Base-by-base conservation (phyloP, 2,329 filamentous ascomycete genomes). In the Amesomyces nigricolor region DNA sequence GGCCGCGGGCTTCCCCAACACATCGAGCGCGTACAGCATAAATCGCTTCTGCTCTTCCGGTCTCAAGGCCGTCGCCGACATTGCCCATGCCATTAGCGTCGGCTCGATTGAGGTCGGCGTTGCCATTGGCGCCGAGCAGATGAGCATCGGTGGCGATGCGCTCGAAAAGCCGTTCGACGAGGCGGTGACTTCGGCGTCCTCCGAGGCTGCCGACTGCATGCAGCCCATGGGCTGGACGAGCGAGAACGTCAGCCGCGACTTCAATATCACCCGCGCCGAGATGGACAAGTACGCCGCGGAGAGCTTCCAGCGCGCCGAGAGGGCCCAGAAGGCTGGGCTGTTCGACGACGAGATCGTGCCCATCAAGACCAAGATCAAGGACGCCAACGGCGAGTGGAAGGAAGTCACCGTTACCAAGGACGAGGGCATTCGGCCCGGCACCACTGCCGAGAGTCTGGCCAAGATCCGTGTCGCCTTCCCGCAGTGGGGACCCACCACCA, bases 21-120 rank as follows among this genome's bases (percentile, higher is more conserved):
- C 92, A 6, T 81, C 89, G 47, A 82, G 84, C 62, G 89, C 88
- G 61, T 91, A 82, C 43, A 86, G 87, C 43, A 80, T 95, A 56
- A 97, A 97, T 79, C 87, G 94, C 59, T 97, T 99, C 85, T 99
- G 94, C 80, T 95, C 90, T 38, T 96, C 91, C 0, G 94, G 94
- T 37, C 85, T 99, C 62, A 95, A 96, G 75, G 91, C 94, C 55
- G 89, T 91, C 5, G 91, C 95, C 72, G 91, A 96, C 68, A 95
- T 99, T 63, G 91, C 94, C 49, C 87, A 94, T 74, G 82, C 91
- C 70, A 96, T 99, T 71, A 71, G 79, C 56, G 75, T 78, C 49
- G 91, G 91, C 59, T 82, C 81, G 64, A 97, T 99, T 70, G 87
- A 95, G 57, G 72, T 95, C 61, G 94, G 94, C 64, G 77, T 99